A percentile compares a stretch with the other conserved stretches of the same genome.
Evolutionary conservation across 164 flowering plant species (phyloP).

Genomic region (Umbilicus rupestris): DNA sequence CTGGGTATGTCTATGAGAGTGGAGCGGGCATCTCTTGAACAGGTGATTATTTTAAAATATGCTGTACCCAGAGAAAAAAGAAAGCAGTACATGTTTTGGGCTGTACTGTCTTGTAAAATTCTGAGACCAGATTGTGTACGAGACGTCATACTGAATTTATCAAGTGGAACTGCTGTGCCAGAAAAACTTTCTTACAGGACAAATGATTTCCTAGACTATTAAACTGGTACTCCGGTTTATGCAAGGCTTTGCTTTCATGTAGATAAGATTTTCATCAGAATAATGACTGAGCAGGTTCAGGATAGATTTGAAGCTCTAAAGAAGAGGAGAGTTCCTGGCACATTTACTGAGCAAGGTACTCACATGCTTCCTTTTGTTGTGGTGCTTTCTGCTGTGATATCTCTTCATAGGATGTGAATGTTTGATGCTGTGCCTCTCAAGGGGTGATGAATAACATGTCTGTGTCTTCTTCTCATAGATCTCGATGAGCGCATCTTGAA

Average conservation of each 20-base stretch:
- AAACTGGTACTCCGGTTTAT: not conserved
- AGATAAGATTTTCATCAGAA: not conserved
- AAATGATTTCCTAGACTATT: not conserved
- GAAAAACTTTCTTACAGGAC: not conserved
- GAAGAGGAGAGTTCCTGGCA: constrained; percentile 62
- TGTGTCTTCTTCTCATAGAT: constrained; percentile 30
- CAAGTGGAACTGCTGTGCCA: not conserved
- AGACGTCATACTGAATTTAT: not conserved
- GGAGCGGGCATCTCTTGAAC: constrained; percentile 84
- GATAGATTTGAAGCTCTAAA: constrained; percentile 82
- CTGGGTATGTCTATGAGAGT: constrained; percentile 97
- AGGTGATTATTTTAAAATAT: constrained; percentile 29
- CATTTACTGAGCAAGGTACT: constrained; percentile 79
- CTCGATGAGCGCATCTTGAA: constrained; percentile 76
- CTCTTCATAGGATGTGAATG: not conserved
- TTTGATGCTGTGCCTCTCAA: not conserved
- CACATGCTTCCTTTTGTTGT: not conserved
- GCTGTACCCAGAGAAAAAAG: not conserved
- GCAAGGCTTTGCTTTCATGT: not conserved
- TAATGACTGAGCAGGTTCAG: constrained; percentile 48
- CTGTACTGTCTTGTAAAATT: not conserved
- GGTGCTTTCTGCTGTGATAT: not conserved
- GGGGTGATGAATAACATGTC: not conserved
- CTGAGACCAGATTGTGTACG: not conserved
- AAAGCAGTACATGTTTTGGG: not conserved